Evolutionary conservation across 176 grass and related monocot species (phyloP).

Genomic region (Carex scoparia): DNA sequence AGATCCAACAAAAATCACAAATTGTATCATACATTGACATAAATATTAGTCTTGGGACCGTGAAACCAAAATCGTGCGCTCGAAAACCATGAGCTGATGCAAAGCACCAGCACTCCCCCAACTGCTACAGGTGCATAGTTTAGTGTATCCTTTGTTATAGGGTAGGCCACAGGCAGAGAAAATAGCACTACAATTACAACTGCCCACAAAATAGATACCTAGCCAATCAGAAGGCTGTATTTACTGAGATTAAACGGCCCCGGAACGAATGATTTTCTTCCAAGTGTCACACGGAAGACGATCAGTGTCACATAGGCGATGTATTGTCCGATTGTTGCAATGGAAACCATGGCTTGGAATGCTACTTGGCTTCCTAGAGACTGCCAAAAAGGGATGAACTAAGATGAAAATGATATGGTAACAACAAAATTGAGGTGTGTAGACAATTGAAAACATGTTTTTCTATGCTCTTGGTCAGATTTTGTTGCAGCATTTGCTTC

Average conservation of each 20-base stretch:
- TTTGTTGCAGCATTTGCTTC: background rate
- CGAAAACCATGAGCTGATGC: conserved; percentile 32
- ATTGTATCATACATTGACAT: background rate
- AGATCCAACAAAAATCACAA: background rate
- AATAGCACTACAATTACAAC: conserved; percentile 53
- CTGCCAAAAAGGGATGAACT: conserved; percentile 13
- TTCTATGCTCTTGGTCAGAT: background rate
- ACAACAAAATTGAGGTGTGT: background rate
- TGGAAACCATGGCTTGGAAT: conserved; percentile 73
- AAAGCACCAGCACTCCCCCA: conserved; percentile 48
- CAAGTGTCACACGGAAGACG: conserved; percentile 51
- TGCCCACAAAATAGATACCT: conserved; percentile 50
- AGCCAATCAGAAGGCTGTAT: conserved; percentile 28
- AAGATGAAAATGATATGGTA: background rate
- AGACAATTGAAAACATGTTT: background rate
- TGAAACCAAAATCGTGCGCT: conserved; percentile 59
- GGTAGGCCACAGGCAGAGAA: conserved; percentile 65
- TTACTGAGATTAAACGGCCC: conserved; percentile 57
- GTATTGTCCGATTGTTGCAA: conserved; percentile 38
- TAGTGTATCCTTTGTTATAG: conserved; percentile 40
- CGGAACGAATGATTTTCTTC: conserved; percentile 32
- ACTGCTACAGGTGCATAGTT: conserved; percentile 70
- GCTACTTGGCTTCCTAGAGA: conserved; percentile 64
- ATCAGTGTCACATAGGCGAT: conserved; percentile 59
- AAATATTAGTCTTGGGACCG: conserved; percentile 30